Conservation (phyloP, 2,329 filamentous ascomycete species). For the Leptosphaerulina australis region DNA sequence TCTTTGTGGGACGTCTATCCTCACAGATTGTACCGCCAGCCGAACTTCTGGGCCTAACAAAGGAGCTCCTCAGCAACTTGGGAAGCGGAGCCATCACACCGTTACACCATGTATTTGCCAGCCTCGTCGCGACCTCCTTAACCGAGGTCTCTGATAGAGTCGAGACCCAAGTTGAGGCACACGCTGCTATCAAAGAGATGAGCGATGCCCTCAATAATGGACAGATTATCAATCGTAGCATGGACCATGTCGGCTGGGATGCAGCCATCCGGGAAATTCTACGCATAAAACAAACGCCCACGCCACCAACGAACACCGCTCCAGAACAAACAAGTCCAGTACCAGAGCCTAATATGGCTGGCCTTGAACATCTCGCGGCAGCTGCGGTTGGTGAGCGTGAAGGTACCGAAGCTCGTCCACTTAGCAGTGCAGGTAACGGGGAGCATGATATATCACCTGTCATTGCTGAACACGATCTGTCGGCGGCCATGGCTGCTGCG, state of each 20-base stretch:
- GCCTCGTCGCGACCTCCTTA: slow-evolving; percentile 44
- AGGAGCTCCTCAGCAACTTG: slow-evolving; percentile 39
- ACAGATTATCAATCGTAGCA: slow-evolving; percentile 39
- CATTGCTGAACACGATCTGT: slow-evolving; percentile 43
- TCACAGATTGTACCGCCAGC: slow-evolving; percentile 28
- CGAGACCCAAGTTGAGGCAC: slow-evolving; percentile 45
- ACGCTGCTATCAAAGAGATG: slow-evolving; percentile 47
- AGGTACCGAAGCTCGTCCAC: slow-evolving; percentile 33
- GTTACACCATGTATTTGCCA: slow-evolving; percentile 46
- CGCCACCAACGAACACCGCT: slow-evolving; percentile 23
- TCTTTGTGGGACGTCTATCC: slow-evolving; percentile 41
- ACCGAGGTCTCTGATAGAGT: slow-evolving; percentile 44
- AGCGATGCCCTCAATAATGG: slow-evolving; percentile 41
- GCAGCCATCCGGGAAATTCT: slow-evolving; percentile 41
- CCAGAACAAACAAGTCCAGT: slow-evolving; percentile 35
- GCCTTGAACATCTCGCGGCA: slow-evolving; percentile 48
- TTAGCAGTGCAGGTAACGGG: slow-evolving; percentile 35
- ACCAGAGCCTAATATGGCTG: slow-evolving; percentile 46
- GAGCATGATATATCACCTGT: slow-evolving; percentile 22
- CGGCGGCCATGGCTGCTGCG: slow-evolving; percentile 45
- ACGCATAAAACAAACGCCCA: slow-evolving; percentile 37
- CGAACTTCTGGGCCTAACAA: slow-evolving; percentile 36
- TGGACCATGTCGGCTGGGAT: slow-evolving; percentile 45
- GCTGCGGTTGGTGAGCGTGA: slow-evolving; percentile 48
- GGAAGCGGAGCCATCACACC: slow-evolving; percentile 38